A percentile compares a stretch with the other conserved stretches of the same genome.
phyloP scores from a whole-genome alignment of 2,329 filamentous ascomycete species.

The Microsporum ferrugineum region DNA sequence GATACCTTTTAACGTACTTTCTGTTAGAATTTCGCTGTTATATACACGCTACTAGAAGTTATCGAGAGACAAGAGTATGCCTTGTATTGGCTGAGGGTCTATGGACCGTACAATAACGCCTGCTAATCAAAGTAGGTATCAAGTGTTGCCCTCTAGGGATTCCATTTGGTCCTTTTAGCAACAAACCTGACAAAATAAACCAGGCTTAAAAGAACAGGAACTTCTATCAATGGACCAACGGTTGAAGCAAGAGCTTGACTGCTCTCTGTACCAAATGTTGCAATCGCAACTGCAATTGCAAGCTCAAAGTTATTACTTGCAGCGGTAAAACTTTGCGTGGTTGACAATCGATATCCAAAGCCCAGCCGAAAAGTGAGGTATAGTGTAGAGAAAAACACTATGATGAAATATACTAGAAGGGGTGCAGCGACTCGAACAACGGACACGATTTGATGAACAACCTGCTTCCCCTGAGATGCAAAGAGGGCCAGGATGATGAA shows the following conservation, averaged over 20 bases:
- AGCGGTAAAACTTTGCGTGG: slow-evolving; percentile 77
- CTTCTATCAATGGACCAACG: slow-evolving; percentile 75
- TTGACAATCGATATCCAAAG: slow-evolving; percentile 58
- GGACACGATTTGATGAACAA: slow-evolving; percentile 71
- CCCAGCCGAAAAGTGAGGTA: slow-evolving; percentile 52
- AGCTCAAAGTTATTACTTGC: slow-evolving; percentile 91
- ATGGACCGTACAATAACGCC: too few species aligned
- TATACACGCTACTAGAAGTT: too few species aligned
- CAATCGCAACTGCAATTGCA: slow-evolving; percentile 76
- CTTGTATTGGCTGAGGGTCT: too few species aligned
- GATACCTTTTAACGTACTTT: too few species aligned
- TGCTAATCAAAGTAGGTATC: too few species aligned
- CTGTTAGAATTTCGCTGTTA: too few species aligned
- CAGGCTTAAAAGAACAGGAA: slow-evolving; percentile 64
- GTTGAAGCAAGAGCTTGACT: slow-evolving; percentile 73
- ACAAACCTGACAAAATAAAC: slow-evolving; percentile 60
- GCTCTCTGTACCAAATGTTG: slow-evolving; percentile 65
- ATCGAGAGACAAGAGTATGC: too few species aligned
- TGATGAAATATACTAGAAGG: slow-evolving; percentile 65
- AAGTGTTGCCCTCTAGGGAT: slow-evolving; percentile 14
- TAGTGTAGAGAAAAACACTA: slow-evolving; percentile 63
- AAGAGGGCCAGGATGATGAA: slow-evolving; percentile 84
- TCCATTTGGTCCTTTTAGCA: slow-evolving; percentile 21
- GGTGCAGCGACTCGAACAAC: slow-evolving; percentile 73
- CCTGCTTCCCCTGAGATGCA: slow-evolving; percentile 63